These are phyloP conservation scores for Hypomontagnella submonticulosa DNA, from an alignment of 495 filamentous ascomycete genomes.

Conservation along the genomic window DNA sequence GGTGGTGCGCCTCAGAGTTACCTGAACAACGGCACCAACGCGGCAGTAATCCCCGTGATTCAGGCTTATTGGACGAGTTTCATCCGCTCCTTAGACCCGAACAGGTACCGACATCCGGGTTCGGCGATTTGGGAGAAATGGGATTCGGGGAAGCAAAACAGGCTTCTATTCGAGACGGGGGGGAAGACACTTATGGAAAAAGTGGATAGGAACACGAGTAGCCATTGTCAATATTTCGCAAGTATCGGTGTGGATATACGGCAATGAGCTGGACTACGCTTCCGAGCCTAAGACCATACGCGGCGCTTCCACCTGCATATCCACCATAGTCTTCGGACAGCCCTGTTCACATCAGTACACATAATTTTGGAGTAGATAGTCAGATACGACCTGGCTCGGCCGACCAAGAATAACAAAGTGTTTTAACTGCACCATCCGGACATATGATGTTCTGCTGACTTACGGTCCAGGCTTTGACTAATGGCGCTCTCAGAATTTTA, in stretches of 20 bases:
- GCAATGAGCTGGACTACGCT: slow-evolving; percentile 52
- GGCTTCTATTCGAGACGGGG: slow-evolving; percentile 66
- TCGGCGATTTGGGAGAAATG: slow-evolving; percentile 48
- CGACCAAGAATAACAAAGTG: too few relatives aligned
- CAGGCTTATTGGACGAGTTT: slow-evolving; percentile 78
- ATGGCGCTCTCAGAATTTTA: too few relatives aligned
- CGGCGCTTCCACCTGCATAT: not conserved
- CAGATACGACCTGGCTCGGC: too few relatives aligned
- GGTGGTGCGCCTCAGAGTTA: slow-evolving; percentile 64
- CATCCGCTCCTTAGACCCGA: slow-evolving; percentile 71
- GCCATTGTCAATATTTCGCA: slow-evolving; percentile 65
- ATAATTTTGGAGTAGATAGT: too few relatives aligned
- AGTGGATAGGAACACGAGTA: slow-evolving; percentile 57
- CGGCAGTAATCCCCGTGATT: slow-evolving; percentile 64
- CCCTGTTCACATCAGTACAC: too few relatives aligned
- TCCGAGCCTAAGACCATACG: not conserved
- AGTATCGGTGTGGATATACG: slow-evolving; percentile 62
- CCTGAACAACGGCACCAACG: slow-evolving; percentile 58
- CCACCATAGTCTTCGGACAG: too few relatives aligned
- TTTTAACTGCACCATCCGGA: too few relatives aligned
- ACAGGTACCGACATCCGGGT: slow-evolving; percentile 57
- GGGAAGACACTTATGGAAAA: slow-evolving; percentile 67
- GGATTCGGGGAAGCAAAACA: slow-evolving; percentile 48
- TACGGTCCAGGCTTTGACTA: too few relatives aligned
- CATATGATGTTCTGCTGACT: too few relatives aligned